A percentile compares a stretch with the other conserved stretches of the same genome.
Evolutionary conservation across 768 basidiomycete genomes (phyloP).

Genomic region (Boletus rufocinnamomeus): DNA sequence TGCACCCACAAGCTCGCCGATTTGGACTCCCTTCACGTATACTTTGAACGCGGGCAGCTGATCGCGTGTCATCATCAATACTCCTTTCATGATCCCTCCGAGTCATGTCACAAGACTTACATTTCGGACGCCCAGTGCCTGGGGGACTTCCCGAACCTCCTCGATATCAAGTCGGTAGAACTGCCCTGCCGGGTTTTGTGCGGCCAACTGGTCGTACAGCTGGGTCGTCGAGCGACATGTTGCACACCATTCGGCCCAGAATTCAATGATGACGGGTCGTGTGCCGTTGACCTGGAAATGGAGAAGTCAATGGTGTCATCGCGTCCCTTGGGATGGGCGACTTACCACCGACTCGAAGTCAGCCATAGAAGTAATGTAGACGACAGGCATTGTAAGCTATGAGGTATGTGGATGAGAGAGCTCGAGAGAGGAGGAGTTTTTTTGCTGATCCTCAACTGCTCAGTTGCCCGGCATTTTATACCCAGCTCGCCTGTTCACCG

Average conservation of each 20-base stretch:
- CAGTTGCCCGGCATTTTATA: conserved; percentile 29
- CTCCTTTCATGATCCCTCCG: conserved; percentile 17
- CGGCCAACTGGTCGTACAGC: conserved; percentile 28
- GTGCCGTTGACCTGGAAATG: conserved; percentile 21
- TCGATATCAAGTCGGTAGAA: conserved; percentile 37
- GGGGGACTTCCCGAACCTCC: conserved; percentile 29
- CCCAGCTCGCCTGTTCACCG: conserved; percentile 24
- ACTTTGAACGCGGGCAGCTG: conserved; percentile 35
- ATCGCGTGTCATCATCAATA: conserved; percentile 15
- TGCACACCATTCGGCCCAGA: conserved; percentile 36
- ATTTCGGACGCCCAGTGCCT: conserved; percentile 27
- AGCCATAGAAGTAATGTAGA: conserved; percentile 29
- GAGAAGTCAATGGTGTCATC: conserved; percentile 10
- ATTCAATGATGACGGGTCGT: conserved; percentile 32
- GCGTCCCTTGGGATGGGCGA: neutral
- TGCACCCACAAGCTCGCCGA: conserved; percentile 33
- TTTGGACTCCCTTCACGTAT: conserved; percentile 33
- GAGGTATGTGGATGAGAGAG: conserved; percentile 17
- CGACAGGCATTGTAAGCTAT: conserved; percentile 24
- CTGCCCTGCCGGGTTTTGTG: conserved; percentile 27
- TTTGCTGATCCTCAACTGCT: conserved; percentile 15
- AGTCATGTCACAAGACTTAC: conserved; percentile 16
- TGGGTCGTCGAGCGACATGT: conserved; percentile 26
- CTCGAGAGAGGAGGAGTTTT: conserved; percentile 11
- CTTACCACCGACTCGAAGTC: conserved; percentile 29